Base-by-base conservation (phyloP, 495 filamentous ascomycete genomes). In the Niebla homalea region DNA sequence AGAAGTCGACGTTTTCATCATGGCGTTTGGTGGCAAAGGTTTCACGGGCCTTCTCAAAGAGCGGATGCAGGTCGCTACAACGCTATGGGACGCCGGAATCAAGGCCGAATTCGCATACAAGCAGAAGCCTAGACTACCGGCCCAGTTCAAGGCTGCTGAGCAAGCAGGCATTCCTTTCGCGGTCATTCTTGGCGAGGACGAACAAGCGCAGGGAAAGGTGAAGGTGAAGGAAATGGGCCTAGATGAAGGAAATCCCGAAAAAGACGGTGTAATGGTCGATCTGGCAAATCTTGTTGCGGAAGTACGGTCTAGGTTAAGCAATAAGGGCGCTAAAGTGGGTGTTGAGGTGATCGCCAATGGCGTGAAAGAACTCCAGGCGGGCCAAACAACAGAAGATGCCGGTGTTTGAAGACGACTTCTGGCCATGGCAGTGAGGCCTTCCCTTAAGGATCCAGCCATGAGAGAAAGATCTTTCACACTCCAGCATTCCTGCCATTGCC, bases 1-100 rank as follows among this genome's bases (percentile, higher is more conserved):
- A 55, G 86, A 94, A 63, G 80, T 87, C 1, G 86, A 94, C 61
- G 85, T 85, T 46, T 94, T 76, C 66, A 80, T 96, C 55, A 95
- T 96, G 86, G 87, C 87, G 0, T 87, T 94, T 60, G 89, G 89
- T 52, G 84, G 86, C 26, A 94, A 89, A 67, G 83, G 81, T 15
- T 89, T 89, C 67, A 84, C 73, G 3, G 88, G 88, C 20, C 68
- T 94, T 46, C 65, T 93, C 36, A 76, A 77, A 57, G 83, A 94
- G 74, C 78, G 89, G 40, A 89, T 92, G 79, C 62, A 78, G 23
- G 73, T 94, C 46, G 78, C 79, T 57, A 75, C 77, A 57, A 69
- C 65, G 41, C 70, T 92, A 43, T 89, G 89, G 86, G 76, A 83
- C 55, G 81, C 83, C 3, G 84, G 83, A 26, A 76, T 94, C 61